Percentiles rank a stretch among this genome's conserved stretches.
Conservation (phyloP, 139 green algal species). For the Astrephomene gubernaculifera region DNA sequence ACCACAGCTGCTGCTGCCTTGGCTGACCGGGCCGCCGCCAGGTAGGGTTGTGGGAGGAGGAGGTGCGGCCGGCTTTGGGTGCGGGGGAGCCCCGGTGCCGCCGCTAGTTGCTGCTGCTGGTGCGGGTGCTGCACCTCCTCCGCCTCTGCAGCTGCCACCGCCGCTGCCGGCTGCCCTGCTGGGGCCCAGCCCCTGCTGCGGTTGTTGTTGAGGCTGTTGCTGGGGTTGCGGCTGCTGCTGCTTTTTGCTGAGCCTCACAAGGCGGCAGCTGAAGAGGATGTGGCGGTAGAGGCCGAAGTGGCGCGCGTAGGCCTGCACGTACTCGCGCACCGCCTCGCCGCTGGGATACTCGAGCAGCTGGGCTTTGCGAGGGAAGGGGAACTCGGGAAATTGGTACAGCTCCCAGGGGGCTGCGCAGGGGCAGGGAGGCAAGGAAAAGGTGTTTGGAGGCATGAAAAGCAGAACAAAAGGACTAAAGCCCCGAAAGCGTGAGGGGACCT, state of each 20-base stretch:
- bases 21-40: no score
- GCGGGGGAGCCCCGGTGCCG: no score
- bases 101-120: neutral
- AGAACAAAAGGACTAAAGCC: no score
- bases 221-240: neutral
- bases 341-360: constrained; percentile 26
- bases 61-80: no score
- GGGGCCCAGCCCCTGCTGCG: neutral
- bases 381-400: constrained; percentile 41
- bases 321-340: constrained; percentile 13
- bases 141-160: neutral
- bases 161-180: neutral
- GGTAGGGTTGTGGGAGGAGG: no score
- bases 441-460: neutral
- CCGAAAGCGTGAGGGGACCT: no score
- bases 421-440: neutral
- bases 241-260: constrained; percentile 5
- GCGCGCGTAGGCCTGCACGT: constrained; percentile 32
- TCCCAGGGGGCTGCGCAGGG: constrained; percentile 19
- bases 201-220: neutral
- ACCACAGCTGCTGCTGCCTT: no score
- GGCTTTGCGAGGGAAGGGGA: constrained; percentile 8
- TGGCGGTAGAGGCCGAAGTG: constrained; percentile 41
- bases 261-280: constrained; percentile 38
- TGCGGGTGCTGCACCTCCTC: neutral